Percentiles rank a stretch among this genome's conserved stretches.
phyloP scores from a whole-genome alignment of 352 stramenopile species.

The Phytopythium mirpurense region DNA sequence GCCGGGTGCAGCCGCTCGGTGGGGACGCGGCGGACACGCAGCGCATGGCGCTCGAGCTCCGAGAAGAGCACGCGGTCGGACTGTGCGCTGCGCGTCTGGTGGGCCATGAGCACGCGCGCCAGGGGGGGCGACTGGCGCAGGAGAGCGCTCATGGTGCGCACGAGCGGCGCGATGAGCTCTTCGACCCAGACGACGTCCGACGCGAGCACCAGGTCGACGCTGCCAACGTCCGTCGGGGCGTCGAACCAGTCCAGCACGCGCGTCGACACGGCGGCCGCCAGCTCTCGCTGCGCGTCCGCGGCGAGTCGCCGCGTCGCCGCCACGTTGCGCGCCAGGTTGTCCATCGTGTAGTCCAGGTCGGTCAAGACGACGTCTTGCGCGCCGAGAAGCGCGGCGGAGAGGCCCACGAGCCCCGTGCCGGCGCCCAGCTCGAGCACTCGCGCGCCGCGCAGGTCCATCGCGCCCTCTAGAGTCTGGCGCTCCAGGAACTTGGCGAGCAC shows the following conservation, averaged over 20 bases:
- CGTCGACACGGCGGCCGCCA: slow-evolving; percentile 14
- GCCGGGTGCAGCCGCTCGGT: slow-evolving; percentile 12
- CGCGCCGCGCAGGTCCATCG: slow-evolving; percentile 19
- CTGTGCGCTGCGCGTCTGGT: slow-evolving; percentile 59
- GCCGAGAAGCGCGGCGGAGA: slow-evolving; percentile 76
- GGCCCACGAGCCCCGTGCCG: slow-evolving; percentile 82
- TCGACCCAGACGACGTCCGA: slow-evolving; percentile 91
- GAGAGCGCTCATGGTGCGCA: slow-evolving; percentile 59
- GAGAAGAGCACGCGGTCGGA: slow-evolving; percentile 58
- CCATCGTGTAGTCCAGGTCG: slow-evolving; percentile 85
- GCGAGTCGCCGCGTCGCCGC: slow-evolving; percentile 31
- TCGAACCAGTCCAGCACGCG: slow-evolving; percentile 70
- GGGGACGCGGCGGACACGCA: slow-evolving; percentile 10
- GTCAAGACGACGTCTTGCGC: slow-evolving; percentile 74
- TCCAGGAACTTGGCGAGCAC: slow-evolving; percentile 91
- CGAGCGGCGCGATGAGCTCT: slow-evolving; percentile 81
- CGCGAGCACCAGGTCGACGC: slow-evolving; percentile 79
- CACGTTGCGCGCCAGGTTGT: slow-evolving; percentile 65
- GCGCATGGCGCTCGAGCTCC: slow-evolving; percentile 29
- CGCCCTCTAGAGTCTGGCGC: slow-evolving; percentile 19
- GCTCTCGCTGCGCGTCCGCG: not conserved
- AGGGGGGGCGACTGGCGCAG: slow-evolving; percentile 25
- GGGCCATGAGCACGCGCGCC: slow-evolving; percentile 57
- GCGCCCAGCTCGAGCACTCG: slow-evolving; percentile 79
- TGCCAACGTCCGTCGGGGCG: slow-evolving; percentile 37